These are phyloP conservation scores for Solanum pimpinellifolium DNA, from an alignment of 257 asterid genomes.

Conservation along the genomic window DNA sequence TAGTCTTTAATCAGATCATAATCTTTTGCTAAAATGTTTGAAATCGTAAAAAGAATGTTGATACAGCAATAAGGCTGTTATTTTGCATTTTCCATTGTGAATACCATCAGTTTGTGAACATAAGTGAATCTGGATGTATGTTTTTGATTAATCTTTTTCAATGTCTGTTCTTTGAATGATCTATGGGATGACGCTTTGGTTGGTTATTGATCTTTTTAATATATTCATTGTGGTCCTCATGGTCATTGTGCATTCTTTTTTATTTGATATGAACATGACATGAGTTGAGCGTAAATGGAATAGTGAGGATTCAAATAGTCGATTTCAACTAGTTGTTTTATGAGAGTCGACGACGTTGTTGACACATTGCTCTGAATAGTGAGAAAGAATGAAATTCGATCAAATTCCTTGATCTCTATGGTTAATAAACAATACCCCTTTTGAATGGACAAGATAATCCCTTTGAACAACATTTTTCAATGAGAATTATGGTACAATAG, in stretches of 20 bases:
- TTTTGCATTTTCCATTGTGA: not conserved
- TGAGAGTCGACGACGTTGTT: not conserved
- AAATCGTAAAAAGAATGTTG: not conserved
- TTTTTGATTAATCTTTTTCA: not conserved
- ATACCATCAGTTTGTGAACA: not conserved
- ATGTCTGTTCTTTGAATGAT: not conserved
- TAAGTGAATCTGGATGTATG: not conserved
- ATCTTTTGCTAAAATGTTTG: not conserved
- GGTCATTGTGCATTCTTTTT: not conserved
- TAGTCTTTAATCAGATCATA: not conserved
- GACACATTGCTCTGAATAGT: not conserved
- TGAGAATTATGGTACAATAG: no score
- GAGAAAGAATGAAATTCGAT: no score
- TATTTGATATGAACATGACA: not conserved
- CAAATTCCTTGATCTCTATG: no score
- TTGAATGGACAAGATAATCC: no score
- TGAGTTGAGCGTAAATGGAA: not conserved
- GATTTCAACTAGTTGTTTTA: not conserved
- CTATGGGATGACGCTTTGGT: not conserved
- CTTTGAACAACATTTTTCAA: no score
- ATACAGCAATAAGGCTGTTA: not conserved
- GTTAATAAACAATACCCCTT: no score
- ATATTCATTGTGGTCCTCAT: not conserved
- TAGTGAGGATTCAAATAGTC: not conserved
- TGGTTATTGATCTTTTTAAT: not conserved